Conservation (phyloP, 139 green algal species). For the Ettlia oleoabundans region DNA sequence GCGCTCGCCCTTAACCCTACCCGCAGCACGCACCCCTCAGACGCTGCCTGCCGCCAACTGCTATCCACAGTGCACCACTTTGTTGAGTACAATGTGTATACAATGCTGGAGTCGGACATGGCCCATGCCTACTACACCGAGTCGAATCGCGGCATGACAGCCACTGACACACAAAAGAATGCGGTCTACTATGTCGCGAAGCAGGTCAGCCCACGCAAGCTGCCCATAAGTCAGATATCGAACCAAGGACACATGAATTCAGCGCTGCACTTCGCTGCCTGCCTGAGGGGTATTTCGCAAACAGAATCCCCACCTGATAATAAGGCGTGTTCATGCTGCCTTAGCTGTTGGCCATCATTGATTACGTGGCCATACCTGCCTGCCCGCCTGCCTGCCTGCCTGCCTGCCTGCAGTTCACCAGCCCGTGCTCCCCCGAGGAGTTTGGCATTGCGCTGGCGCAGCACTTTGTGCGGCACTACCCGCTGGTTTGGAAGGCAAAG, state of each 20-base stretch:
- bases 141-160: conserved; percentile 87
- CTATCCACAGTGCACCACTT: conserved; percentile 71
- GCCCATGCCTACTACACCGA: conserved; percentile 75
- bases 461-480: conserved; percentile 90
- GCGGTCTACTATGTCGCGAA: conserved; percentile 91
- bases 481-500: conserved; percentile 79
- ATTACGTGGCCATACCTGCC: not conserved
- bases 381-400: not conserved
- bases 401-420: conserved; percentile 27
- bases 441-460: conserved; percentile 85
- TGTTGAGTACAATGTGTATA: conserved; percentile 84
- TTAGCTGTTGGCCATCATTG: not conserved
- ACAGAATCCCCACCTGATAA: no score
- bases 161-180: conserved; percentile 96
- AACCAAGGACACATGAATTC: no score
- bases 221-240: no score
- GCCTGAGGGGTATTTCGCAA: no score
- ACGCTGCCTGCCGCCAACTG: not conserved
- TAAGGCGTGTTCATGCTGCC: no score
- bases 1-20: no score
- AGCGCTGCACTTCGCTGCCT: not conserved
- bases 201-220: conserved; percentile 39
- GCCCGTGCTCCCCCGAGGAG: conserved; percentile 80
- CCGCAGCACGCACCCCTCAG: no score
- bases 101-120: conserved; percentile 88